A percentile compares a stretch with the other conserved stretches of the same genome.
These are phyloP conservation scores for Daldinia vernicosa DNA, from an alignment of 495 filamentous ascomycete species.

Conservation along the genomic window DNA sequence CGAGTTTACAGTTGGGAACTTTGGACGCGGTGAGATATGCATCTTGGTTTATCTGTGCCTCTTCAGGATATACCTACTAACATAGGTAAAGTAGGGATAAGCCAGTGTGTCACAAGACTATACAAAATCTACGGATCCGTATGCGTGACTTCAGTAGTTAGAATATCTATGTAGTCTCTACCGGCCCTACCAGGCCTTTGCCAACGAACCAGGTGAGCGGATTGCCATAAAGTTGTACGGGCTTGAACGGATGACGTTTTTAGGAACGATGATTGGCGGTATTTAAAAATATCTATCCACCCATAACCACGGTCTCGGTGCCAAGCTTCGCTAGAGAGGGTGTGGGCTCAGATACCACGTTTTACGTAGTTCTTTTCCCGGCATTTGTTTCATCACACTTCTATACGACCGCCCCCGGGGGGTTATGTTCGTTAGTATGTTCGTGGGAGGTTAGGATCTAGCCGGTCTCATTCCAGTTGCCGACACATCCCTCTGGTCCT, in stretches of 20 bases:
- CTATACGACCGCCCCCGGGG: slow-evolving; percentile 34
- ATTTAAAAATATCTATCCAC: slow-evolving; percentile 28
- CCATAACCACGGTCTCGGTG: slow-evolving; percentile 38
- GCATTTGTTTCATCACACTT: slow-evolving; percentile 31
- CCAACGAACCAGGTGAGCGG: slow-evolving; percentile 39
- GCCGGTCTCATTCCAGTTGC: slow-evolving; percentile 41
- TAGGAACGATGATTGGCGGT: slow-evolving; percentile 27
- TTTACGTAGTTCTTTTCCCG: slow-evolving; percentile 39
- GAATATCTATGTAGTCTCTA: slow-evolving; percentile 7
- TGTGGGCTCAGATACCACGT: slow-evolving; percentile 37
- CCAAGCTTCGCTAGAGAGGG: slow-evolving; percentile 33
- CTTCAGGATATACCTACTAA: background rate
- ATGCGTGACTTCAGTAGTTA: slow-evolving; percentile 10
- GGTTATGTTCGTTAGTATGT: too few species aligned
- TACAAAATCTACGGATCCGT: background rate
- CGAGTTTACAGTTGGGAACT: background rate
- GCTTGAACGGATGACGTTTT: slow-evolving; percentile 34
- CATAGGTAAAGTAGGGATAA: background rate
- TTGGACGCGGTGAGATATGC: background rate
- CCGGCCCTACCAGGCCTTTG: background rate
- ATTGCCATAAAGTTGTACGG: slow-evolving; percentile 26
- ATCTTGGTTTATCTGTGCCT: slow-evolving; percentile 6
- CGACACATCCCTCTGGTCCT: slow-evolving; percentile 21
- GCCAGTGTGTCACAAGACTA: background rate
- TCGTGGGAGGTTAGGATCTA: background rate